Conservation (phyloP, 1,284 basidiomycete species). For the Pulchroboletus neoregius region DNA sequence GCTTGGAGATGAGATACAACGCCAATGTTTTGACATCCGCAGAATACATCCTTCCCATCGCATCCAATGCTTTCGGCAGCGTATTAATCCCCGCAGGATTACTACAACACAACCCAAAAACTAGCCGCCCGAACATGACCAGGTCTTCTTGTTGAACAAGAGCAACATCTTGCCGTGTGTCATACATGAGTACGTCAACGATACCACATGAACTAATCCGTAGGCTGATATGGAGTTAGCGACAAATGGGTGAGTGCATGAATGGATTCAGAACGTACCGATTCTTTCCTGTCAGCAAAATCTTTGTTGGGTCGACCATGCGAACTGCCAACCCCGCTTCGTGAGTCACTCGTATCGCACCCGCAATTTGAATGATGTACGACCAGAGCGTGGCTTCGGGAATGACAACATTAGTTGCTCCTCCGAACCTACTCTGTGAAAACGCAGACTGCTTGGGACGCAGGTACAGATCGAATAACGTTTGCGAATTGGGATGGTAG, state of each 20-base stretch:
- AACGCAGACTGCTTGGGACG: conserved; percentile 47
- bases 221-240: conserved; percentile 43
- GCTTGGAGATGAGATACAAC: conserved; percentile 75
- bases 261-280: conserved; percentile 45
- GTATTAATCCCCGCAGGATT: conserved; percentile 59
- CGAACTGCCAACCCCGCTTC: conserved; percentile 79
- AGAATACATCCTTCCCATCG: conserved; percentile 72
- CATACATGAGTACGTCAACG: conserved; percentile 79
- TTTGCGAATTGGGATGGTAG: conserved; percentile 84
- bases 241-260: not conserved
- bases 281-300: conserved; percentile 88
- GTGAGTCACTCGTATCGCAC: conserved; percentile 85
- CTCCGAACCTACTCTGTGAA: conserved; percentile 44
- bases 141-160: conserved; percentile 86
- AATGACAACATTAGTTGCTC: conserved; percentile 37
- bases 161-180: conserved; percentile 58
- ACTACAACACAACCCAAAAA: conserved; percentile 78
- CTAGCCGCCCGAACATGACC: conserved; percentile 78
- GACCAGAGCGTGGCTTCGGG: conserved; percentile 92
- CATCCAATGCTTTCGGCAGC: conserved; percentile 75
- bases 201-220: conserved; percentile 82
- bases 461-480: conserved; percentile 71
- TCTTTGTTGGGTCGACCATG: conserved; percentile 84
- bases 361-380: conserved; percentile 88
- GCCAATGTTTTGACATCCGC: conserved; percentile 80